Percentiles rank a stretch among this genome's conserved stretches.
Conservation (phyloP, 805 yeast genomes). For the Kazachstania kunashirensis region DNA sequence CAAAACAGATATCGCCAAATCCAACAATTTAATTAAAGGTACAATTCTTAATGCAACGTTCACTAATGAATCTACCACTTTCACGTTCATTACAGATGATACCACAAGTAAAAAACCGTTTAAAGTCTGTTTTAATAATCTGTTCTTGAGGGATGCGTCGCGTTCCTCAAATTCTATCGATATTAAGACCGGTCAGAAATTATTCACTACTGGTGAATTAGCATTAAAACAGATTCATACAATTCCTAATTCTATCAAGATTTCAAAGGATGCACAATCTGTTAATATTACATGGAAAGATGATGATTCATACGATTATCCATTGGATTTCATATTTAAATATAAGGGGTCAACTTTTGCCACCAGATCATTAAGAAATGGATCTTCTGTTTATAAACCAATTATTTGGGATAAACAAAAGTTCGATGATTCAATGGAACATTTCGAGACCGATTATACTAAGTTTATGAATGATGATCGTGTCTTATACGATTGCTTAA, state of each 20-base stretch:
- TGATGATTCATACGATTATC: constrained; percentile 36
- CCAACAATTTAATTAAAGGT: constrained; percentile 1
- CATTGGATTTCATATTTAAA: constrained; percentile 38
- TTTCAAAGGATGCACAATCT: constrained; percentile 22
- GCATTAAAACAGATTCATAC: constrained; percentile 25
- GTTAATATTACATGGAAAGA: constrained; percentile 42
- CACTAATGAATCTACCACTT: constrained; percentile 17
- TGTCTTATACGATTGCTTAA: constrained; percentile 33
- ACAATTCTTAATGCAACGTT: constrained; percentile 7
- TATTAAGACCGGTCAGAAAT: constrained; percentile 41
- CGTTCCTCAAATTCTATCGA: constrained; percentile 40
- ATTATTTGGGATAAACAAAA: constrained; percentile 35
- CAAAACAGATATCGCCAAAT: background rate
- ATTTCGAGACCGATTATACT: constrained; percentile 28
- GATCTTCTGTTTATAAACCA: constrained; percentile 25
- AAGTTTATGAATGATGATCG: constrained; percentile 33
- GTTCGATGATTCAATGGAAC: constrained; percentile 17
- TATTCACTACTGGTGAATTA: constrained; percentile 50
- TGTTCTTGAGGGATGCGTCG: constrained; percentile 62
- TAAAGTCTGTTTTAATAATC: constrained; percentile 35
- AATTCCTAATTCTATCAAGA: constrained; percentile 31
- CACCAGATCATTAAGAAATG: constrained; percentile 21
- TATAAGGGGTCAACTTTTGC: constrained; percentile 34
- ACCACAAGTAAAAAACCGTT: constrained; percentile 10
- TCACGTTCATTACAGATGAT: constrained; percentile 15